phyloP scores from a whole-genome alignment of 2,329 filamentous ascomycete genomes.

The Colletotrichum trifolii region DNA sequence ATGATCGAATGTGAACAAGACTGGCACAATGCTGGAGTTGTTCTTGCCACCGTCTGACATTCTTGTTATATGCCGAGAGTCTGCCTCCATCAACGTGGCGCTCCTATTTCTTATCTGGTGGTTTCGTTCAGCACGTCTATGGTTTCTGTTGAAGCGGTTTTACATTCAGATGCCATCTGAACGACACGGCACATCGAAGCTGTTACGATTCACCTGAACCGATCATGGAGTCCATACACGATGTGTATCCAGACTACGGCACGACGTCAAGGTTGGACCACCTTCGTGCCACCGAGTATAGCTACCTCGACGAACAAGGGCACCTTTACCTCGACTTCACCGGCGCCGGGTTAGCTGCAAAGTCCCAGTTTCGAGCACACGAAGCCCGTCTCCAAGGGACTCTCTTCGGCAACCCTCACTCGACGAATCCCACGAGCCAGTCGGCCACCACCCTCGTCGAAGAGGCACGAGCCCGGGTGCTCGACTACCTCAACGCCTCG shows the following conservation, averaged over 20 bases:
- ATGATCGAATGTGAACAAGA: too few relatives aligned
- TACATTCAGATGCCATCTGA: too few relatives aligned
- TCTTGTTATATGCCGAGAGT: too few relatives aligned
- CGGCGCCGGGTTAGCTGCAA: constrained; percentile 49
- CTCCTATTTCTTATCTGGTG: too few relatives aligned
- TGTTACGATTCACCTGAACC: not conserved
- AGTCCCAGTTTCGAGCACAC: constrained; percentile 47
- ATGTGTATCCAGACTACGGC: constrained; percentile 48
- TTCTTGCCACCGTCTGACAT: too few relatives aligned
- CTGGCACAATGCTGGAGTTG: too few relatives aligned
- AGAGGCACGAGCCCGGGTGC: constrained; percentile 44
- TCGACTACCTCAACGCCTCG: constrained; percentile 48
- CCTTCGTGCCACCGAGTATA: constrained; percentile 48
- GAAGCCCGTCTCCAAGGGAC: constrained; percentile 42
- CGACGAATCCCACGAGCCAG: constrained; percentile 49
- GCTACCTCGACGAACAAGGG: constrained; percentile 49
- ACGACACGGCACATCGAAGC: too few relatives aligned
- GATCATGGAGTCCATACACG: constrained; percentile 31
- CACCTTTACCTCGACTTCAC: constrained; percentile 57
- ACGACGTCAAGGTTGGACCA: constrained; percentile 45
- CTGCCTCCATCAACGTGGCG: too few relatives aligned
- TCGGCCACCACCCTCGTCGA: constrained; percentile 48
- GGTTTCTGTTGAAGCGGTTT: too few relatives aligned
- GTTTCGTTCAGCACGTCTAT: too few relatives aligned
- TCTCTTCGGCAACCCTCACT: constrained; percentile 55